A percentile compares a stretch with the other conserved stretches of the same genome.
phyloP scores from a whole-genome alignment of 2,329 filamentous ascomycete genomes.

The Seiridium cupressi region DNA sequence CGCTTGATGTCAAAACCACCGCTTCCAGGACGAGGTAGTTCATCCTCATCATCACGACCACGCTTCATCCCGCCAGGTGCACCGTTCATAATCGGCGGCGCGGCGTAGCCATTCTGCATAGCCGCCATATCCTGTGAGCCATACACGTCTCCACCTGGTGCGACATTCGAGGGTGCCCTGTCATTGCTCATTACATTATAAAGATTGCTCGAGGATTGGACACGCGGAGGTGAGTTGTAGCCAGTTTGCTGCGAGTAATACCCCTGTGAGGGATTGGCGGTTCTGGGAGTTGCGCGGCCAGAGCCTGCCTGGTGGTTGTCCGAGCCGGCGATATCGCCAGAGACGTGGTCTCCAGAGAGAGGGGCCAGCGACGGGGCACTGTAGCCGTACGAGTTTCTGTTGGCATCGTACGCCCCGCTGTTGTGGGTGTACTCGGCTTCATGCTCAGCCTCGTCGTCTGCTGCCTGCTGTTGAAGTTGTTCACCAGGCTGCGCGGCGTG shows the following conservation, averaged over 20 bases:
- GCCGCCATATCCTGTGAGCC: conserved; percentile 60
- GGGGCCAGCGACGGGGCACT: conserved; percentile 64
- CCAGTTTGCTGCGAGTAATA: conserved; percentile 69
- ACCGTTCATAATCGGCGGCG: conserved; percentile 67
- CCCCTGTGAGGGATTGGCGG: conserved; percentile 66
- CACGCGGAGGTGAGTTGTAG: conserved; percentile 78
- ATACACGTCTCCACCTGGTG: conserved; percentile 67
- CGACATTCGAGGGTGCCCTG: conserved; percentile 65
- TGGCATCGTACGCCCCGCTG: conserved; percentile 70
- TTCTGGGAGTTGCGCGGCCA: conserved; percentile 82
- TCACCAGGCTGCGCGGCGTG: conserved; percentile 54
- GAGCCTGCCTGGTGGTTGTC: conserved; percentile 77
- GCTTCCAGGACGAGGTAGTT: conserved; percentile 58
- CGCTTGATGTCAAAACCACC: conserved; percentile 70
- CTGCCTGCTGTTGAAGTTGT: conserved; percentile 49
- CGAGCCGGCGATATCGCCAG: conserved; percentile 80
- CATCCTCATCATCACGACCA: conserved; percentile 58
- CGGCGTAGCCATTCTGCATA: conserved; percentile 62
- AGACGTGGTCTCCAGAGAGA: conserved; percentile 72
- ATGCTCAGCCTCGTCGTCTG: conserved; percentile 70
- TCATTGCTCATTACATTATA: conserved; percentile 90
- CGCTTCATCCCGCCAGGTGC: conserved; percentile 43
- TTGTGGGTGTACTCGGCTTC: conserved; percentile 86
- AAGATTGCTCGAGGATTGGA: conserved; percentile 70
- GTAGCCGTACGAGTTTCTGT: conserved; percentile 76